Evolutionary conservation across 179 eudicot species (phyloP).

Genomic region (Vitellaria paradoxa): DNA sequence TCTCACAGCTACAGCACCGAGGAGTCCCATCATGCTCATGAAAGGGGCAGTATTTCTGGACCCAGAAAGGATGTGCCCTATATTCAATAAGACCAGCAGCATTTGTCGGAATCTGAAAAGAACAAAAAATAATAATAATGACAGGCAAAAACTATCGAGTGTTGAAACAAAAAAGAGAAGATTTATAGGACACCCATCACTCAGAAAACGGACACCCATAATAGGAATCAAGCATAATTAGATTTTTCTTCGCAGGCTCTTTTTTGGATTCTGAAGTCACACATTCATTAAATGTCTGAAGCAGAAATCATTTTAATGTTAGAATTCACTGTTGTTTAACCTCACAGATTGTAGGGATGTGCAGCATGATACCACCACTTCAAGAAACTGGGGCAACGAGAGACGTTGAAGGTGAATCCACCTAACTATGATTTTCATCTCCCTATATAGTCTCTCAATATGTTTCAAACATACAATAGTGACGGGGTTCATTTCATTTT

Average conservation of each 20-base stretch:
- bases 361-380: neutral
- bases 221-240: neutral
- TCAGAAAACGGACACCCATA: neutral
- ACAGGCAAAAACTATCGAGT: neutral
- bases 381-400: neutral
- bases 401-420: neutral
- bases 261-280: neutral
- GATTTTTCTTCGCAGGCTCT: neutral
- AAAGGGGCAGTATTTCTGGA: slow-evolving; percentile 77
- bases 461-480: neutral
- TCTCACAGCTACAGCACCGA: slow-evolving; percentile 90
- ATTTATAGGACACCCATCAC: neutral
- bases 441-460: neutral
- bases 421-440: neutral
- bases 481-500: neutral
- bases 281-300: neutral
- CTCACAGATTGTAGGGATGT: neutral
- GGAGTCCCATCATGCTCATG: slow-evolving; percentile 90
- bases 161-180: neutral
- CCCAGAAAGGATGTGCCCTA: slow-evolving; percentile 93
- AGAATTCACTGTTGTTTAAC: neutral
- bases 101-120: slow-evolving; percentile 57
- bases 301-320: too few relatives aligned
- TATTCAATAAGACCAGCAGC: slow-evolving; percentile 81
- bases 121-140: slow-evolving; percentile 5